Evolutionary conservation across 2,329 filamentous ascomycete genomes (phyloP), one percentile per base, ranked within the genome.

Genomic region (Colletotrichum sansevieriae): DNA sequence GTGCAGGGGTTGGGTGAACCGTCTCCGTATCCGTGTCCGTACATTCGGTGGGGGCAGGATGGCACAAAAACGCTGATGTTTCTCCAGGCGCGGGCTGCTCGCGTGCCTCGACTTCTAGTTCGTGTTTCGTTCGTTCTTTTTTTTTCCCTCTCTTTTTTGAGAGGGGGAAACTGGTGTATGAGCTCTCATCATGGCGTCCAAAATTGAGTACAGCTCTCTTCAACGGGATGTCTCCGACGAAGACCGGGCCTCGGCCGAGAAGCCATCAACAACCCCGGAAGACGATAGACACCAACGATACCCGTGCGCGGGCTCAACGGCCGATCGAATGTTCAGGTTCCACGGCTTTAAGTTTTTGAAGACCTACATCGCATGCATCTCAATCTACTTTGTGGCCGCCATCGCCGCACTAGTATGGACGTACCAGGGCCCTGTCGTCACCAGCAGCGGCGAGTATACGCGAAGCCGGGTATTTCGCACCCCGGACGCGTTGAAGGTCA

Each of bases 251-350:
- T 65, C 55, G 46, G 46, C 55, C 63, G 63, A 52, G 25, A 65
- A 65, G 55, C 54, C 35, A 3, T 9, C 43, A 13, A 13, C 29
- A 15, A 29, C 55, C 20, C 41, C 41, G 7, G 12, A 35, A 1
- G 46, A 18, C 33, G 46, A 52, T 22, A 39, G 37, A 9, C 63
- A 47, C 1, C 46, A 41, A 15, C 55, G 18, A 11, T 51, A 52
- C 47, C 22, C 55, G 22, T 18, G 37, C 49, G 4, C 49, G 3
- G 46, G 63, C 11, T 51, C 56, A 4, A 65, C 63, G 25, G 55
- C 63, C 25, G 56, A 65, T 20, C 56, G 63, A 15, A 66, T 66
- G 57, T 66, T 66, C 39, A 20, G 25, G 41, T 62, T 66, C 41
- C 29, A 29, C 0, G 63, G 62, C 22, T 66, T 66, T 41, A 66